These are phyloP conservation scores for Micractinium sp. DNA, from an alignment of 139 green algal species.

Conservation along the genomic window DNA sequence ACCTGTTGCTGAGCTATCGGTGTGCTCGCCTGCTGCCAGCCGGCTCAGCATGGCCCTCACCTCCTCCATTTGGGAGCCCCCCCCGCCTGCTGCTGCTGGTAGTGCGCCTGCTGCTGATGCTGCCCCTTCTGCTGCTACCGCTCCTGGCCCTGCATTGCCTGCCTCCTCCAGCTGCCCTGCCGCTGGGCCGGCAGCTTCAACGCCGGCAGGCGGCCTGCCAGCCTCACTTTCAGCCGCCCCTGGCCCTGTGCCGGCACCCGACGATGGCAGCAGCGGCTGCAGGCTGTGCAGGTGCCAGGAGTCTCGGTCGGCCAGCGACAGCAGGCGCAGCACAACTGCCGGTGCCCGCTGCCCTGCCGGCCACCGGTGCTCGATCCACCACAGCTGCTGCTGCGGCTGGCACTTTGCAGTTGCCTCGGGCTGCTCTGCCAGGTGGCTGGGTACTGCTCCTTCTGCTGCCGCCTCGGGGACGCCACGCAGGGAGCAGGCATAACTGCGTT, in stretches of 20 bases:
- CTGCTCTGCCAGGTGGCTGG: neutral
- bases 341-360: no score
- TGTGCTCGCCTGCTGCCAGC: neutral
- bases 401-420: neutral
- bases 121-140: neutral
- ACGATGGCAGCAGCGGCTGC: neutral
- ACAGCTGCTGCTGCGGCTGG: neutral
- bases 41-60: constrained; percentile 1
- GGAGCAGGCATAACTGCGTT: neutral
- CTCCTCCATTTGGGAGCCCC: neutral
- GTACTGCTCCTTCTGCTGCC: neutral
- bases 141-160: neutral
- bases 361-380: constrained; percentile 9
- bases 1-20: neutral
- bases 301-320: neutral
- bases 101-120: neutral
- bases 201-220: neutral
- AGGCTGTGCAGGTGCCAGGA: neutral
- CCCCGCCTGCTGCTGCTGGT: no score
- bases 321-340: neutral
- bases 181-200: neutral
- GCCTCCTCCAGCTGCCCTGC: neutral
- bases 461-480: neutral
- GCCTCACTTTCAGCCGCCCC: neutral
- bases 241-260: neutral